phyloP scores from a whole-genome alignment of 805 yeast species.

The Wickerhamiella parazyma region DNA sequence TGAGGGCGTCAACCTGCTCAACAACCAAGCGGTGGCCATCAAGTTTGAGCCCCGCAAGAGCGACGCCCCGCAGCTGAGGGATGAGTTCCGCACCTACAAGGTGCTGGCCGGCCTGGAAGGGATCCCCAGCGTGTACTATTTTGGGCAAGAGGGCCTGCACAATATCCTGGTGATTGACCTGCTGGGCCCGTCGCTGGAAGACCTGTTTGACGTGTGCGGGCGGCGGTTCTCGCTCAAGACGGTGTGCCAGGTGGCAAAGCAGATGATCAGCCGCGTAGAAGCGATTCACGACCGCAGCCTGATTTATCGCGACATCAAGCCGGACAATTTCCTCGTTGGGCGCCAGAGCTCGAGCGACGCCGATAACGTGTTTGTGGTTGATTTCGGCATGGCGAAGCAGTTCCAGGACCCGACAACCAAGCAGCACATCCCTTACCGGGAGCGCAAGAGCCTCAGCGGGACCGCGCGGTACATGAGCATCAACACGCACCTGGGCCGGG shows the following conservation, averaged over 20 bases:
- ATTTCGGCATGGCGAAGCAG: conserved; percentile 97
- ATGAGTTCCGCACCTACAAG: conserved; percentile 88
- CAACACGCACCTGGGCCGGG: conserved; percentile 93
- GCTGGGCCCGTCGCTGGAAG: conserved; percentile 91
- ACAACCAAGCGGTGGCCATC: conserved; percentile 86
- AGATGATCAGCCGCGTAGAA: conserved; percentile 82
- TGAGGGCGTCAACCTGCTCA: conserved; percentile 85
- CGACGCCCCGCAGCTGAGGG: conserved; percentile 94
- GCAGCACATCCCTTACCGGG: conserved; percentile 91
- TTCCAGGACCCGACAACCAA: conserved; percentile 93
- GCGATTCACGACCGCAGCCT: conserved; percentile 77
- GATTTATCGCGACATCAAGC: conserved; percentile 93
- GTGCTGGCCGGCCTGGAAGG: conserved; percentile 71
- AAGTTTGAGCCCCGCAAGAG: conserved; percentile 90
- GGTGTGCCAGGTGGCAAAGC: conserved; percentile 84
- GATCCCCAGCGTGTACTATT: conserved; percentile 88
- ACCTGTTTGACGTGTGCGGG: conserved; percentile 96
- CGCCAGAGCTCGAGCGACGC: conserved; percentile 74
- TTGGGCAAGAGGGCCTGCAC: conserved; percentile 97
- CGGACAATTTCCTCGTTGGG: conserved; percentile 91
- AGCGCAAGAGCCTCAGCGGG: conserved; percentile 87
- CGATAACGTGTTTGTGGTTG: conserved; percentile 76
- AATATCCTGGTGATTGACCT: conserved; percentile 88
- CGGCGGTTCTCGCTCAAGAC: conserved; percentile 78
- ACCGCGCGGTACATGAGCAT: conserved; percentile 97